These are phyloP conservation scores for Begonia masoniana DNA, from an alignment of 306 rosid species.

Conservation along the genomic window DNA sequence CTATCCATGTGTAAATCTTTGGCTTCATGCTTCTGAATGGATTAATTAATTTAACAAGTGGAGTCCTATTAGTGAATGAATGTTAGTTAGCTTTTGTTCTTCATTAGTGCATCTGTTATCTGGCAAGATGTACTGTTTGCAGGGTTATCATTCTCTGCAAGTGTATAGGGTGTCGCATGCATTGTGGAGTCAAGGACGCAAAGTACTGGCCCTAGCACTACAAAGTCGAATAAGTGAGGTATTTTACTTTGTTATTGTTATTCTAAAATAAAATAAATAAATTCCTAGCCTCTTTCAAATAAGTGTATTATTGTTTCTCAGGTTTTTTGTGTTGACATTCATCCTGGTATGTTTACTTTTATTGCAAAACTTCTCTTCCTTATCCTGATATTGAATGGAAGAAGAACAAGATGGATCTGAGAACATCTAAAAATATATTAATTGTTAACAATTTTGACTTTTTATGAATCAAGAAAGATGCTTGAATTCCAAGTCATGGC, in stretches of 20 bases:
- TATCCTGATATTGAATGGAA: background rate
- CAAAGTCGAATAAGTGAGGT: conserved; percentile 95
- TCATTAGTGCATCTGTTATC: too few species aligned
- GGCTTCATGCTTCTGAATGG: too few species aligned
- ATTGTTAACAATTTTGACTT: too few species aligned
- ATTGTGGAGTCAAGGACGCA: conserved; percentile 72
- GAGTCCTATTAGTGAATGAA: background rate
- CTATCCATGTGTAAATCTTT: too few species aligned
- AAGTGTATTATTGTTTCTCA: conserved; percentile 21
- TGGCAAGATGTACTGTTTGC: conserved; percentile 5
- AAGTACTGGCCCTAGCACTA: conserved; percentile 67
- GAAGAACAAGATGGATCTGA: background rate
- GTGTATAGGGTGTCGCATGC: conserved; percentile 70
- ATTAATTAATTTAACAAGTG: background rate
- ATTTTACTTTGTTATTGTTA: background rate
- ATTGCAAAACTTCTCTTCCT: background rate
- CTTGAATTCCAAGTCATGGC: too few species aligned
- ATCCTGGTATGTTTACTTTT: conserved; percentile 57
- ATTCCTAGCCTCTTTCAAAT: conserved; percentile 10
- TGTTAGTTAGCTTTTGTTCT: background rate
- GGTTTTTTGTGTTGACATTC: conserved; percentile 93
- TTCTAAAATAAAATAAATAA: background rate
- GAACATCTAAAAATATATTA: too few species aligned
- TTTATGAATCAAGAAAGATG: too few species aligned
- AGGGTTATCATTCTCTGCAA: conserved; percentile 93